Conservation (phyloP, 371 early-diverging fungal genomes). For the Lichtheimia corymbifera region DNA sequence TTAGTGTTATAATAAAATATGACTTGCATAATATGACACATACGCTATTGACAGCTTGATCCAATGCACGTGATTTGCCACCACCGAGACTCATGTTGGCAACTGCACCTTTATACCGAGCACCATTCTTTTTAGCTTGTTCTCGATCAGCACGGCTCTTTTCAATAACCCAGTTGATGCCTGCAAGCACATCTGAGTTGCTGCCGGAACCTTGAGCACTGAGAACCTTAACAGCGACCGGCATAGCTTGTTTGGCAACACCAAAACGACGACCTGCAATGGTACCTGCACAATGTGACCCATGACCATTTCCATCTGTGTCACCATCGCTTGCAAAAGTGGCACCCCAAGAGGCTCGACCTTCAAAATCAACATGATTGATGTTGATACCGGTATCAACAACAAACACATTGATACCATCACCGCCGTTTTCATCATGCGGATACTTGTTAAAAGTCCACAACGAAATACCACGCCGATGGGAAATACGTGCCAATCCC, state of each 20-base stretch:
- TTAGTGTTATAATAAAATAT: too few species aligned
- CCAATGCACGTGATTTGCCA: conserved; percentile 77
- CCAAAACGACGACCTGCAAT: conserved; percentile 84
- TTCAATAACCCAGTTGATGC: conserved; percentile 65
- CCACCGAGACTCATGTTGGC: conserved; percentile 95
- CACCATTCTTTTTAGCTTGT: conserved; percentile 44
- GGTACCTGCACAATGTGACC: conserved; percentile 95
- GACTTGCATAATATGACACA: neutral
- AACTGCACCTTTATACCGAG: conserved; percentile 70
- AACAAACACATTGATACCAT: conserved; percentile 80
- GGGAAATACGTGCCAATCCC: conserved; percentile 86
- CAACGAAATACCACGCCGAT: conserved; percentile 60
- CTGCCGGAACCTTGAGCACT: conserved; percentile 79
- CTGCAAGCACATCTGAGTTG: conserved; percentile 72
- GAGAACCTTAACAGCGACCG: conserved; percentile 91
- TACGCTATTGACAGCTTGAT: conserved; percentile 75
- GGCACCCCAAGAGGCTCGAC: conserved; percentile 80
- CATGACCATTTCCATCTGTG: conserved; percentile 80
- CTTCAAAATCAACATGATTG: conserved; percentile 82
- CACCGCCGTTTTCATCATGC: conserved; percentile 74
- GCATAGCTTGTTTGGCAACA: conserved; percentile 87
- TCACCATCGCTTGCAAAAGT: conserved; percentile 75
- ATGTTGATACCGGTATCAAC: conserved; percentile 88
- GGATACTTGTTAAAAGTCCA: conserved; percentile 71
- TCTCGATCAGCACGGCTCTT: conserved; percentile 43